These are phyloP conservation scores for Cryphonectria radicalis DNA, from an alignment of 2,329 filamentous ascomycete species.

Conservation along the genomic window DNA sequence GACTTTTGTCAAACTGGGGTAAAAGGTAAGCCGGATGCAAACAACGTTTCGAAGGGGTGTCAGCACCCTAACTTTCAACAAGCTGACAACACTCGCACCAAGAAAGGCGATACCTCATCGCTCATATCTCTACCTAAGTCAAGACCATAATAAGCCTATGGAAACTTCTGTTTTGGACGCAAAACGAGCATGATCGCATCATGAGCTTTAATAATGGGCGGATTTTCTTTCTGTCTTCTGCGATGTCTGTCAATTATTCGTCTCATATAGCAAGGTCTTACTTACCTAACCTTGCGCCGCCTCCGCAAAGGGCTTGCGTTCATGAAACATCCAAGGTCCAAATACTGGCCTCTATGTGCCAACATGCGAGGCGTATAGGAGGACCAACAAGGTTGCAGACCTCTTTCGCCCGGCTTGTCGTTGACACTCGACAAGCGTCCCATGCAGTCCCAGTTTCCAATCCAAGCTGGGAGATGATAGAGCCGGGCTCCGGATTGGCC, in stretches of 20 bases:
- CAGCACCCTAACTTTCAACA: background rate
- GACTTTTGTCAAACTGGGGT: background rate
- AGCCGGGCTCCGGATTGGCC: background rate
- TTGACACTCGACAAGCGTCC: background rate
- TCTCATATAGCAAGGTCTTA: background rate
- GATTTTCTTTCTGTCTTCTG: background rate
- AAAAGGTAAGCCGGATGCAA: background rate
- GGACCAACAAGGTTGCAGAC: background rate
- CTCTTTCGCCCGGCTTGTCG: background rate
- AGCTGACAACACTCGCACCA: conserved; percentile 1
- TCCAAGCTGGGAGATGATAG: background rate
- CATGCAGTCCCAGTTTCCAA: background rate
- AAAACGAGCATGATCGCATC: background rate
- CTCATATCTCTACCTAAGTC: background rate
- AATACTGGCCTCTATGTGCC: background rate
- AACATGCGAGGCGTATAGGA: background rate
- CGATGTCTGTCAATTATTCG: background rate
- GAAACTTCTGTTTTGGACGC: background rate
- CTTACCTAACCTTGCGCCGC: background rate
- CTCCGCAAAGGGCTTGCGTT: background rate
- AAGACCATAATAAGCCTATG: background rate
- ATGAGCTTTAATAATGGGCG: background rate
- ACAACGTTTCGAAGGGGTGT: background rate
- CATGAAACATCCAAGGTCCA: background rate
- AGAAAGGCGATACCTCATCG: background rate